Base-by-base conservation (phyloP, 2,329 filamentous ascomycete species). In the Fusarium sp. region DNA sequence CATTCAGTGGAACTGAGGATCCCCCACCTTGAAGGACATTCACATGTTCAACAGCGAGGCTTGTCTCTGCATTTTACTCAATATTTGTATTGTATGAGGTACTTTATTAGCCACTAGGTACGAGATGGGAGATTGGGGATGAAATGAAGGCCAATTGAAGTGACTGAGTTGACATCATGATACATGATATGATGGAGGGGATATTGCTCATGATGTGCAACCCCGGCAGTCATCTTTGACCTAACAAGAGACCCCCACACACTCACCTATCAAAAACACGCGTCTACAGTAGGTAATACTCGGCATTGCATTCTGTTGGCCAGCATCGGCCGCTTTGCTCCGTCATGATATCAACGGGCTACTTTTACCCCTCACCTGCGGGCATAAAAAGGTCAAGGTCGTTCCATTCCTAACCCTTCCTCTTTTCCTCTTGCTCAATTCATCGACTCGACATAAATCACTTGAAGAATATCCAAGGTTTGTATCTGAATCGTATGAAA, bases 301-400 rank as follows among this genome's bases (percentile, higher is more conserved):
- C 72, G 72, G 72, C 41, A 63, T 42, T 74, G 17, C 44, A 66
- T 69, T 72, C 51, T 63, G 72, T 74, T 75, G 72, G 72, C 55
- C 47, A 58, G 62, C 50, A 71, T 56, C 54, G 56, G 28, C 42
- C 64, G 53, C 42, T 50, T 66, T 63, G 48, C 64, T 75, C 72
- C 58, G 66, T 74, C 47, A 75, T 74, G 72, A 74, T 69, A 74
- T 73, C 72, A 72, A 72, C 28, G 42, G 35, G 47, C 22, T 44
- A 20, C 30, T 45, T 35, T 69, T 78, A 77, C 75, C 75, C 75
- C 75, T 77, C 75, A 73, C 58, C 74, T 77, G 75, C 75, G 74
- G n/a, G 64, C 50, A 77, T 78, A 78, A 74, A 69, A 75, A 66
- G 68, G 41, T 35, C 42, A 30, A 44, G 30, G 10, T 44, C 50